Evolutionary conservation across 495 filamentous ascomycete species (phyloP), one percentile per base, ranked within the genome.

Genomic region (Evernia prunastri): DNA sequence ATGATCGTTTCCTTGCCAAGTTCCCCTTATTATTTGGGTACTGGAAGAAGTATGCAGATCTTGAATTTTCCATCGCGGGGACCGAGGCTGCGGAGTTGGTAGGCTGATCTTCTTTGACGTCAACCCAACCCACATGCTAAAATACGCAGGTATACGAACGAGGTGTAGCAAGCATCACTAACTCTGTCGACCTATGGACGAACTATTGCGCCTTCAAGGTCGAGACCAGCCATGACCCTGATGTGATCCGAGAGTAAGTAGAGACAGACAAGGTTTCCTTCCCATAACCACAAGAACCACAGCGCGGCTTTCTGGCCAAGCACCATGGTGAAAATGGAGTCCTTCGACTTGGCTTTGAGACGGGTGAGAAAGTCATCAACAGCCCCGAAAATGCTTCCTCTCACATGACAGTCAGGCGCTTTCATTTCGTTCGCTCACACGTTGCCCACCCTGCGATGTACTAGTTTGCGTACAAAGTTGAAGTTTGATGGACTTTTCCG

Each of bases 171-270:
- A 95, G 92, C 72, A 92, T 97, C 72, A 86, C 88, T 11, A 91
- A 87, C 63, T 97, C 92, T 3, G 92, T 97, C 65, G 94, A 97
- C 70, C 82, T 97, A 40, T 99, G 94, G 94, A 88, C 90, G 45
- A 92, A 93, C 67, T 99, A 97, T 79, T 97, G 93, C 79, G 81
- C 84, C 67, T 97, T 97, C 84, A 99, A 99, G 75, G 89, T 91
- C 74, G 91, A 97, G 68, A 97, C 95, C 56, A 93, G 88, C 69
- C 94, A 99, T 80, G 91, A 95, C 69, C 80, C 89, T 63, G 89
- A 96, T 71, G 83, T 93, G 74, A 96, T 97, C 79, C 88, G 95
- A 96, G 94, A 97, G 94, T 98, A 96, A 97, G 94, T 97, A 78
- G 72, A 76, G 70, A 76, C 70, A 74, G 72, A 79, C 77, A 80